These are phyloP conservation scores for Ceratocystis cacaofunesta DNA, from an alignment of 2,329 filamentous ascomycete species.

Conservation along the genomic window DNA sequence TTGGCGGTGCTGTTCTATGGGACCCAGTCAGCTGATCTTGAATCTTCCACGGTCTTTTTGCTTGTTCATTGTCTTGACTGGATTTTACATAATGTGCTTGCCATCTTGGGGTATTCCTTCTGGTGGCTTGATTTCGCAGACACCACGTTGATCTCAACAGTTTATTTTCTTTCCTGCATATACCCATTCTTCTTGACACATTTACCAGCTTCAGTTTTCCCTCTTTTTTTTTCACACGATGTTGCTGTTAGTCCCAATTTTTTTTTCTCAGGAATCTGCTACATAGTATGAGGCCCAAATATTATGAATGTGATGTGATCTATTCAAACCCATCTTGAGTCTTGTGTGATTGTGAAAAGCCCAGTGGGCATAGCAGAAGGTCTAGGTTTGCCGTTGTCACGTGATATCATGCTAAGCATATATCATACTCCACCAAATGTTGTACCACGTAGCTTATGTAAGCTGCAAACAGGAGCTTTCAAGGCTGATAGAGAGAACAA, in stretches of 20 bases:
- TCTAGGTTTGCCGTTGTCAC: not conserved
- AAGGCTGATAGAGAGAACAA: not conserved
- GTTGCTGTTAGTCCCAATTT: not conserved
- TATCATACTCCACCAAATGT: not conserved
- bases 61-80: not conserved
- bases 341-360: not conserved
- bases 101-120: not conserved
- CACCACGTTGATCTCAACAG: not conserved
- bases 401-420: not conserved
- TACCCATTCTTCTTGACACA: not conserved
- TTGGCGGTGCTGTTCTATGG: not conserved
- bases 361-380: not conserved
- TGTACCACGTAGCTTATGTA: not conserved
- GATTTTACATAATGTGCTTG: not conserved
- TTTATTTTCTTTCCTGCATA: slow-evolving; percentile 6
- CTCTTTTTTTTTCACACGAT: not conserved
- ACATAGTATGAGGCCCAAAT: slow-evolving; percentile 4
- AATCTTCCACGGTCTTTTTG: not conserved
- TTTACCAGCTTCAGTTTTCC: not conserved
- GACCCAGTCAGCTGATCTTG: not conserved
- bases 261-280: not conserved
- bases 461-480: not conserved
- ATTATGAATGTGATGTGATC: slow-evolving; percentile 4
- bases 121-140: not conserved
- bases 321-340: not conserved